phyloP scores from a whole-genome alignment of 768 basidiomycete genomes.

The Termitomyces sp. region DNA sequence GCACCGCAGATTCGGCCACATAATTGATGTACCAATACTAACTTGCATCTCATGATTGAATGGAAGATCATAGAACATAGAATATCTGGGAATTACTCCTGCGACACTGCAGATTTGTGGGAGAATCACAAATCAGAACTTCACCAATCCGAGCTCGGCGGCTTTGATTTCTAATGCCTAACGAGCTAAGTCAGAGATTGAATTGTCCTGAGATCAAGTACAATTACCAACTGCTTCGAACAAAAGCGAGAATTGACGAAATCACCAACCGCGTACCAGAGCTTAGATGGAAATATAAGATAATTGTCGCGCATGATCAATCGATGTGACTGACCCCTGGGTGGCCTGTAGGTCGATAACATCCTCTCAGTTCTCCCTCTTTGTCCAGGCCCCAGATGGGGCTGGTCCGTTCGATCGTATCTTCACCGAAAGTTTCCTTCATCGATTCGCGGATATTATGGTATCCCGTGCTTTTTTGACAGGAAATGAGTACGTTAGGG shows the following conservation, averaged over 20 bases:
- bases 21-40: not conserved
- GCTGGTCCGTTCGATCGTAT: constrained; percentile 22
- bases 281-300: constrained; percentile 14
- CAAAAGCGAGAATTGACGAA: constrained; percentile 23
- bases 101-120: not conserved
- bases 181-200: not conserved
- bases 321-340: constrained; percentile 25
- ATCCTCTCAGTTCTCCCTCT: constrained; percentile 32
- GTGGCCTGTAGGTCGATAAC: constrained; percentile 35
- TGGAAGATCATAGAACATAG: not conserved
- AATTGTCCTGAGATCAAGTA: not conserved
- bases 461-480: constrained; percentile 20
- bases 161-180: constrained; percentile 32
- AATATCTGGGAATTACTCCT: not conserved
- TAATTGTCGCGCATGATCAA: not conserved
- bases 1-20: not conserved
- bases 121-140: not conserved
- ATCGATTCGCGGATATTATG: constrained; percentile 22
- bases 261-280: constrained; percentile 36
- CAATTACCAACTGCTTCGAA: constrained; percentile 31
- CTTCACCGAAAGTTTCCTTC: constrained; percentile 27
- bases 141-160: constrained; percentile 20
- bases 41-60: not conserved
- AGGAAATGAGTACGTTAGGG: not conserved
- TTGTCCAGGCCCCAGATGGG: constrained; percentile 33